Conservation (phyloP, 75 land plant genomes). For the Cryptomeria japonica region DNA sequence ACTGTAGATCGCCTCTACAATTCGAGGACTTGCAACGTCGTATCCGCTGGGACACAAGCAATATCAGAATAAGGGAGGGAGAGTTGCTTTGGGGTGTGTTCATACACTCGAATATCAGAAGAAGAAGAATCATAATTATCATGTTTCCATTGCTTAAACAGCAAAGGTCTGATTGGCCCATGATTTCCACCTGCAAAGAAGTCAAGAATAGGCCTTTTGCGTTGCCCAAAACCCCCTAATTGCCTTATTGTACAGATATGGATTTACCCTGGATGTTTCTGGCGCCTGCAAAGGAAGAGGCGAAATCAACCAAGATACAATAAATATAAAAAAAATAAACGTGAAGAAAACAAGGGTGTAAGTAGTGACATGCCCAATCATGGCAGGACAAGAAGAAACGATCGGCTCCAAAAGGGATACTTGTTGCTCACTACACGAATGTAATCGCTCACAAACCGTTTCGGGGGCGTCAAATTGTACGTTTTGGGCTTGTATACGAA, state of each 20-base stretch:
- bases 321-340: background rate
- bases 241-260: constrained; percentile 31
- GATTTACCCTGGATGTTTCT: constrained; percentile 19
- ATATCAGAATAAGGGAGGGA: constrained; percentile 24
- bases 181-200: constrained; percentile 70
- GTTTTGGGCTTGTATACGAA: constrained; percentile 39
- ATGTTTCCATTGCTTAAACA: constrained; percentile 50
- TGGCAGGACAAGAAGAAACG: constrained; percentile 82
- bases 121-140: constrained; percentile 21
- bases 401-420: constrained; percentile 65
- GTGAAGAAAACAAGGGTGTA: background rate
- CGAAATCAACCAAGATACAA: background rate
- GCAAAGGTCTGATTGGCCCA: constrained; percentile 52
- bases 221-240: constrained; percentile 65
- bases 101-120: constrained; percentile 41
- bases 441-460: constrained; percentile 37
- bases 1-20: constrained; percentile 68
- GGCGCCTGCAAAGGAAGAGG: constrained; percentile 41
- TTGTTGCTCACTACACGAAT: constrained; percentile 35
- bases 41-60: constrained; percentile 73
- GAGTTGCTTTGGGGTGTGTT: constrained; percentile 30
- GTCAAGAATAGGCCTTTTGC: constrained; percentile 62
- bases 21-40: constrained; percentile 69
- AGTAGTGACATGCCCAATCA: constrained; percentile 56
- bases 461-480: constrained; percentile 28